Base-by-base conservation (phyloP, 495 filamentous ascomycete genomes). In the Parachaetomium inaequale region DNA sequence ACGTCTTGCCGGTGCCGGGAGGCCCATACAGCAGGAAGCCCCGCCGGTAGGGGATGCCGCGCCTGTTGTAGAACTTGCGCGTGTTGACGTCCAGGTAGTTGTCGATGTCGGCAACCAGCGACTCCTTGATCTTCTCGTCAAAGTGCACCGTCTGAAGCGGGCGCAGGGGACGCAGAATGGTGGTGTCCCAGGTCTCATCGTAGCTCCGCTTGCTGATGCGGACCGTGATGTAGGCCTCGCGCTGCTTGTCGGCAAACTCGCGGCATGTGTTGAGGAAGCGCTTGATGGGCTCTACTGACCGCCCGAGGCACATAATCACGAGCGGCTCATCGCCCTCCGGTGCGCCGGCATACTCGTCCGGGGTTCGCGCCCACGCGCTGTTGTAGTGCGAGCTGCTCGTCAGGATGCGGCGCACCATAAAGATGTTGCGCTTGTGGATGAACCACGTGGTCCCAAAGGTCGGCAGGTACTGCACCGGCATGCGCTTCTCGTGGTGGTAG, bases 41-140 rank as follows among this genome's bases (percentile, higher is more conserved):
- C 55, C 85, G 74, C 2, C 85, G 79, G 66, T 89, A 89, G 0
- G 86, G 86, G 63, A 89, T 84, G 26, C 85, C 85, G 32, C 85
- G 82, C n/a, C 79, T 72, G 28, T 84, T 81, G 70, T 93, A 94
- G 79, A 87, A 90, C 49, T 80, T 76, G 43, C 84, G 79, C 8
- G 87, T 91, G 11, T 80, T 74, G 0, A 87, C 85, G 61, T 92
- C 86, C 7, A 96, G 78, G 66, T 93, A 96, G 62, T 92, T 89
- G 61, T 85, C 85, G 65, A 94, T 88, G 69, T 96, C 91, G 32
- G 76, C 69, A 5, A 95, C 73, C 29, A 96, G 81, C 10, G 75
- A 79, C 7, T 80, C 70, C 74, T 96, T 96, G 68, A 87, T 78
- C 8, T 73, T 63, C 51, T 79, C 76, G 61, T 80, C 77, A 58